These are phyloP conservation scores for Phytophthora tentaculata DNA, from an alignment of 352 stramenopile genomes.

Conservation along the genomic window DNA sequence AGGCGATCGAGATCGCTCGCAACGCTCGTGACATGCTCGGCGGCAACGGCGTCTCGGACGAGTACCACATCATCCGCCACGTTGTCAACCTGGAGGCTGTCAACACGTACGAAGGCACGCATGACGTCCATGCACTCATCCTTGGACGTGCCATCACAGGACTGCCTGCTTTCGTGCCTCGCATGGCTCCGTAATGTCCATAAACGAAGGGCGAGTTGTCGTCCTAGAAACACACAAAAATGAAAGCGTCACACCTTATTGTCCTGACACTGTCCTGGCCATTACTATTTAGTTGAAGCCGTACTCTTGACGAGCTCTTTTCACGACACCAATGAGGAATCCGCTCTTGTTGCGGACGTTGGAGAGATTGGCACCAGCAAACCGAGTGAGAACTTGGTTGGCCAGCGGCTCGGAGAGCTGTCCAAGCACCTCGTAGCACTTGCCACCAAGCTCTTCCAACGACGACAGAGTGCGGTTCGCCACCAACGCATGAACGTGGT, in stretches of 20 bases:
- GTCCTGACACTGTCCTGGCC: background rate
- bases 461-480: slow-evolving; percentile 59
- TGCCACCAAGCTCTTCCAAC: slow-evolving; percentile 77
- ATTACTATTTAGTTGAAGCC: slow-evolving; percentile 60
- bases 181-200: slow-evolving; percentile 72
- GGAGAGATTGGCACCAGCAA: slow-evolving; percentile 71
- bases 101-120: slow-evolving; percentile 99
- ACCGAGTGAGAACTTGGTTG: slow-evolving; percentile 79
- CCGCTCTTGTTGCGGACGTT: slow-evolving; percentile 81
- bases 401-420: slow-evolving; percentile 76
- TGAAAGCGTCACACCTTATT: background rate
- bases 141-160: slow-evolving; percentile 97
- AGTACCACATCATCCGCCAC: slow-evolving; percentile 99
- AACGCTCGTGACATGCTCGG: slow-evolving; percentile 96
- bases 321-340: slow-evolving; percentile 85
- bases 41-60: slow-evolving; percentile 98
- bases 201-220: no score
- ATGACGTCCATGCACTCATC: slow-evolving; percentile 99
- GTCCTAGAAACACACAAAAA: background rate
- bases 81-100: slow-evolving; percentile 98
- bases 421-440: slow-evolving; percentile 84
- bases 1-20: slow-evolving; percentile 87
- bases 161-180: slow-evolving; percentile 94
- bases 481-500: slow-evolving; percentile 69
- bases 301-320: slow-evolving; percentile 81